Evolutionary conservation across 140 eudicot species (phyloP), one percentile per base, ranked within the genome.

Genomic region (Bidens hawaiensis): DNA sequence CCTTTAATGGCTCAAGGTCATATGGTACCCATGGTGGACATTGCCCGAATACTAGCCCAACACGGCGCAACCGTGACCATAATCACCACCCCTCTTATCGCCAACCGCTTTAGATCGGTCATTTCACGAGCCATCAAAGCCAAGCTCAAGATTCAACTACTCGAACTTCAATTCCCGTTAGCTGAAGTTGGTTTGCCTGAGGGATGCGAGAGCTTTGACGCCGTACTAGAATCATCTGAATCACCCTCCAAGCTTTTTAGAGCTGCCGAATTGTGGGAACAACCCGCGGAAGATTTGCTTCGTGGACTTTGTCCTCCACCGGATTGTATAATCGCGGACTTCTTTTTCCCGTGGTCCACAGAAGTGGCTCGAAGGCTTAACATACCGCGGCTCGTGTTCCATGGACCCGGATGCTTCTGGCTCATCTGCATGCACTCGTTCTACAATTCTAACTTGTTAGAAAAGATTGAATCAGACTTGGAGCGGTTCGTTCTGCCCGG

Each of bases 1-100:
- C 81, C 79, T 59, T 49, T 75, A 2, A 67, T 78, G 79, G 82
- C 81, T 22, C 78, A 69, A 45, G 88, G 88, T 53, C 88, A 82
- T 62, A 74, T 62, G 69, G 74, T 78, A 21, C 88, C 88, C 58
- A 70, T 49, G 71, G 50, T 76, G 12, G 86, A 78, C 70, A 60
- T 71, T 4, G 82, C 82, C 7, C 58, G 67, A 43, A 62, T 82
- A n/a, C 61, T 75, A 15, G 81, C 84, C 5, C 27, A 73, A 5
- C 86, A 73, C n/a, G 76, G 79, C 2, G 64, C 65, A 1, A 64
- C 30, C 0, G 57, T 70, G 27, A 78, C 81, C 28, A 62, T 78
- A n/a, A 16, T 78, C 71, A 67, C 76, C 36, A 82, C 84, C 31
- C 82, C 74, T 26, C 60, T 67, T 26, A 57, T 65, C 4, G 84